A percentile compares a stretch with the other conserved stretches of the same genome.
These are phyloP conservation scores for Colletotrichum tanaceti DNA, from an alignment of 2,329 filamentous ascomycete species.

Conservation along the genomic window DNA sequence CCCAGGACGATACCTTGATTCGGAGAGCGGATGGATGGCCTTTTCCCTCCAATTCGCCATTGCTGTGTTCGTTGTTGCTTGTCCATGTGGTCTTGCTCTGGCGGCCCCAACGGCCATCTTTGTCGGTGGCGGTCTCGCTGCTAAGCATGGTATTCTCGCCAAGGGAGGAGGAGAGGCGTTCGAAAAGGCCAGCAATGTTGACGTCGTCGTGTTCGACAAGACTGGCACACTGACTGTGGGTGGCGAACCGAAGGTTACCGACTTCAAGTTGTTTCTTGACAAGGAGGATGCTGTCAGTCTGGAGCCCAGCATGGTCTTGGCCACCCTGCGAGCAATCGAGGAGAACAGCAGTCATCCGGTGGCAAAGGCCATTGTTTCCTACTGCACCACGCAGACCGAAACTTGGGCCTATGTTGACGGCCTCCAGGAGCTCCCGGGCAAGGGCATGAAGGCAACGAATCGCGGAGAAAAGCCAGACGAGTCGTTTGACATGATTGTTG, in stretches of 20 bases:
- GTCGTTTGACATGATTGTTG: slow-evolving; percentile 69
- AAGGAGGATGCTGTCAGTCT: slow-evolving; percentile 41
- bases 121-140: slow-evolving; percentile 83
- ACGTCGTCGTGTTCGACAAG: slow-evolving; percentile 89
- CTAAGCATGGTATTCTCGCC: slow-evolving; percentile 82
- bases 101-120: slow-evolving; percentile 90
- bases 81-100: slow-evolving; percentile 84
- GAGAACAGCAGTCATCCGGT: slow-evolving; percentile 80
- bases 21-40: slow-evolving; percentile 73
- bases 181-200: slow-evolving; percentile 81
- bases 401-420: slow-evolving; percentile 50
- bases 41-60: slow-evolving; percentile 87
- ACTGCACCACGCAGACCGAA: slow-evolving; percentile 60
- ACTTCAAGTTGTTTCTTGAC: slow-evolving; percentile 57
- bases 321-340: slow-evolving; percentile 71
- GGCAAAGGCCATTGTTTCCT: slow-evolving; percentile 75
- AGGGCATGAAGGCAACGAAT: slow-evolving; percentile 73
- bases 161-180: slow-evolving; percentile 89
- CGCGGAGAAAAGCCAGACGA: slow-evolving; percentile 44
- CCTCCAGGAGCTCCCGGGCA: slow-evolving; percentile 77
- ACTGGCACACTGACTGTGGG: slow-evolving; percentile 84
- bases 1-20: slow-evolving; percentile 66
- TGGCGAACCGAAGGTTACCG: slow-evolving; percentile 77
- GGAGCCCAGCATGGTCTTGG: slow-evolving; percentile 54
- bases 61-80: slow-evolving; percentile 87